Evolutionary conservation across 1,284 basidiomycete species (phyloP).

Genomic region (Moesziomyces parantarcticus): DNA sequence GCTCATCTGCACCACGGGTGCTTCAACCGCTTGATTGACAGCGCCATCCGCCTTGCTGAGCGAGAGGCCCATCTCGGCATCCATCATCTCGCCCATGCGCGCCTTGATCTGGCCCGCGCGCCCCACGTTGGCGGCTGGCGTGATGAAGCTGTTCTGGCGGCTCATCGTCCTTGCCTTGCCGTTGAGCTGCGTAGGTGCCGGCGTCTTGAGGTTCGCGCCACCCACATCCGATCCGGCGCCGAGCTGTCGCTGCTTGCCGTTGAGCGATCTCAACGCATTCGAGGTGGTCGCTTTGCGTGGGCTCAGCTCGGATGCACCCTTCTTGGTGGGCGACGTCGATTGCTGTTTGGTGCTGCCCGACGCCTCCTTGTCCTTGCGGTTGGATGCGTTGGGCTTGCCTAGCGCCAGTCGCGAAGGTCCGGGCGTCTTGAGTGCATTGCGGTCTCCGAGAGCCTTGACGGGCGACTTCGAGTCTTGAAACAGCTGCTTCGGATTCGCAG

Average conservation of each 20-base stretch:
- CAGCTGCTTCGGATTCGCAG: constrained; percentile 39
- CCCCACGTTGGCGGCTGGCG: constrained; percentile 60
- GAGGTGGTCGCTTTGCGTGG: constrained; percentile 34
- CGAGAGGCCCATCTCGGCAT: constrained; percentile 46
- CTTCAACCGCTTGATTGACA: constrained; percentile 16
- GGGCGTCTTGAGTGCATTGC: constrained; percentile 37
- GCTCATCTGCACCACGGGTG: constrained; percentile 31
- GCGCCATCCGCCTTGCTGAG: constrained; percentile 29
- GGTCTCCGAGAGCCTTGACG: constrained; percentile 37
- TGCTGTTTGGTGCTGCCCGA: constrained; percentile 5
- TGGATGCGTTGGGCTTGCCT: constrained; percentile 17
- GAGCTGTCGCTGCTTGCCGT: constrained; percentile 38
- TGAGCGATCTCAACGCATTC: constrained; percentile 35
- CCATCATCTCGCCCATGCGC: constrained; percentile 56
- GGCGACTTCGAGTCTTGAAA: constrained; percentile 45
- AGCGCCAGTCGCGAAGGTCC: constrained; percentile 21
- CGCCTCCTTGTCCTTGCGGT: constrained; percentile 20
- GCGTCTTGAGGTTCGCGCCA: constrained; percentile 27
- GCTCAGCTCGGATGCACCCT: constrained; percentile 24
- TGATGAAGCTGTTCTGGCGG: constrained; percentile 52
- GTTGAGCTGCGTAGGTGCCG: constrained; percentile 23
- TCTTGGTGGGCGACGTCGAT: constrained; percentile 18
- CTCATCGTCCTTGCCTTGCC: constrained; percentile 23
- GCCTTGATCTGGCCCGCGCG: constrained; percentile 60
- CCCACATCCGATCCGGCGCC: constrained; percentile 9